A percentile compares a stretch with the other conserved stretches of the same genome.
phyloP scores from a whole-genome alignment of 768 basidiomycete genomes.

The Gyrodon lividus region DNA sequence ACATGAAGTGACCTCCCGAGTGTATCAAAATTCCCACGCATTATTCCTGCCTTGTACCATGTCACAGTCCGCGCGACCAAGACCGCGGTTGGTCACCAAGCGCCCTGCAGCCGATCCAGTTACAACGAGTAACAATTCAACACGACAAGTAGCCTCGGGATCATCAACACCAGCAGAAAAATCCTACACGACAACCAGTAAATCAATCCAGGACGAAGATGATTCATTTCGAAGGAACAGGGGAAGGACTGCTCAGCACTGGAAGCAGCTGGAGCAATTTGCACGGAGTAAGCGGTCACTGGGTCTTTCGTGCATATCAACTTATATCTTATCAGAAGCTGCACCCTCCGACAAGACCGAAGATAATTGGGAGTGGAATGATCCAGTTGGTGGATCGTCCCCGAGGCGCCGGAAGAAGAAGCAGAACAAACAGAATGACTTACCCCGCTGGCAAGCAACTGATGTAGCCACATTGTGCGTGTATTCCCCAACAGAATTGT shows the following conservation, averaged over 20 bases:
- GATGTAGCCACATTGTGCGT: conserved; percentile 43
- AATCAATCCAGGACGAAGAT: conserved; percentile 52
- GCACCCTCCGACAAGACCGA: conserved; percentile 19
- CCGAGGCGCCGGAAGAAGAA: conserved; percentile 39
- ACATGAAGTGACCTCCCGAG: conserved; percentile 3
- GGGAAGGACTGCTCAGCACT: conserved; percentile 51
- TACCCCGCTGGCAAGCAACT: conserved; percentile 45
- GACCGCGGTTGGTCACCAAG: conserved; percentile 47
- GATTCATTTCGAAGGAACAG: conserved; percentile 69
- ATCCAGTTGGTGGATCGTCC: conserved; percentile 25
- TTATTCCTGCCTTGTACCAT: conserved; percentile 15
- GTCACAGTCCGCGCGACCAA: conserved; percentile 37
- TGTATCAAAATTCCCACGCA: conserved; percentile 28
- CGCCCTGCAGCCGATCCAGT: conserved; percentile 9
- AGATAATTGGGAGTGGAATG: conserved; percentile 23
- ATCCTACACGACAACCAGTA: conserved; percentile 4
- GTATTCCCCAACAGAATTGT: neutral
- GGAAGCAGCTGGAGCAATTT: conserved; percentile 58
- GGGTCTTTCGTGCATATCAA: neutral
- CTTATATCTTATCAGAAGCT: conserved; percentile 23
- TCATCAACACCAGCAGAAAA: conserved; percentile 9
- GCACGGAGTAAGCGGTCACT: conserved; percentile 47
- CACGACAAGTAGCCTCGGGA: conserved; percentile 8
- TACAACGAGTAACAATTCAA: conserved; percentile 5
- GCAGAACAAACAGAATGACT: conserved; percentile 25